Evolutionary conservation across 352 stramenopile species (phyloP).

Genomic region (Globisporangium cylindrosporum): DNA sequence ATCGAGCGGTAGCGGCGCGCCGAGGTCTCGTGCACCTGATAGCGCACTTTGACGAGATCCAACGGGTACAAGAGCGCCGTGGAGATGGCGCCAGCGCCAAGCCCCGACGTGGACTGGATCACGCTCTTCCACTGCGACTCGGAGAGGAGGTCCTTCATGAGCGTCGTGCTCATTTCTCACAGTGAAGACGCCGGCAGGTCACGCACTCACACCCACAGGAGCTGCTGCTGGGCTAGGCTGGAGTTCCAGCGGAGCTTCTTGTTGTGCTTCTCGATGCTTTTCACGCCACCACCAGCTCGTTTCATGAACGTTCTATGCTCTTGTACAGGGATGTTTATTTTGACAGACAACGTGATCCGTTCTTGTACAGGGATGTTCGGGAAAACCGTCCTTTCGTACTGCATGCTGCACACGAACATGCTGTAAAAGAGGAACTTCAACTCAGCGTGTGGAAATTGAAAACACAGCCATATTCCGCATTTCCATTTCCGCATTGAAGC

Average conservation of each 20-base stretch:
- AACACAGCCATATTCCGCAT: neutral
- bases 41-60: conserved; percentile 96
- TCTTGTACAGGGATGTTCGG: neutral
- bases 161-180: conserved; percentile 10
- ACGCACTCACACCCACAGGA: neutral
- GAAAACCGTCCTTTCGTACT: neutral
- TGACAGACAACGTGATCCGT: conserved; percentile 2
- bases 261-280: conserved; percentile 4
- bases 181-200: neutral
- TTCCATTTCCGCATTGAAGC: conserved; percentile 10
- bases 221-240: neutral
- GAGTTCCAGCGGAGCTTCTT: neutral
- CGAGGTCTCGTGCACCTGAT: conserved; percentile 94
- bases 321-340: conserved; percentile 4
- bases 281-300: conserved; percentile 16
- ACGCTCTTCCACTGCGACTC: conserved; percentile 66
- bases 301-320: conserved; percentile 8
- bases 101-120: conserved; percentile 61
- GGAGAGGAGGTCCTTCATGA: conserved; percentile 44
- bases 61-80: conserved; percentile 93
- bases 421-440: neutral
- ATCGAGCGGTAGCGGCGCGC: conserved; percentile 64
- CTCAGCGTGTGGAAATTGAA: neutral
- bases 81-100: conserved; percentile 76
- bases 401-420: conserved; percentile 8